These are phyloP conservation scores for Cladosporium halotolerans DNA, from an alignment of 2,329 filamentous ascomycete species.

Conservation along the genomic window DNA sequence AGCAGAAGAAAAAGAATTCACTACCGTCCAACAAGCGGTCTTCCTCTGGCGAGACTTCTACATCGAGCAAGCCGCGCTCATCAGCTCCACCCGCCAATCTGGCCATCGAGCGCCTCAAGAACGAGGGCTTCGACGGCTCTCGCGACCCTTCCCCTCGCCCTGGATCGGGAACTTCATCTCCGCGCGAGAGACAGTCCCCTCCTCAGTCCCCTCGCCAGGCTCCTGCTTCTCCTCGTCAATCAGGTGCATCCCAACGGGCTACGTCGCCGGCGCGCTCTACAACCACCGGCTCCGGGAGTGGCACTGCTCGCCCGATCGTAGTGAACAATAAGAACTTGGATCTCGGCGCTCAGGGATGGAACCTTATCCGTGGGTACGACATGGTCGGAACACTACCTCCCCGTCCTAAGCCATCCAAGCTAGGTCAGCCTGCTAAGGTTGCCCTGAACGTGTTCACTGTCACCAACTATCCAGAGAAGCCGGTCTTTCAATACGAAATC, in stretches of 20 bases:
- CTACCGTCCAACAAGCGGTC: constrained; percentile 16
- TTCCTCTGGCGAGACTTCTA: constrained; percentile 18
- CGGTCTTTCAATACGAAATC: constrained; percentile 77
- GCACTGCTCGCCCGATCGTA: background rate
- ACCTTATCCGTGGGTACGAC: constrained; percentile 22
- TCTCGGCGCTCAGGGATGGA: constrained; percentile 23
- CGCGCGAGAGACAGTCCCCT: background rate
- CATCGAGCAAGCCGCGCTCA: constrained; percentile 13
- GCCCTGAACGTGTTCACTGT: constrained; percentile 72
- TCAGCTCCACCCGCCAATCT: constrained; percentile 14
- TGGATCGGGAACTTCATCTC: background rate
- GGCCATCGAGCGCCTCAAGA: background rate
- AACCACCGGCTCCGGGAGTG: background rate
- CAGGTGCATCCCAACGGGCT: background rate
- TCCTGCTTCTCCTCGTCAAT: constrained; percentile 1
- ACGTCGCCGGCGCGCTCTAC: constrained; percentile 3
- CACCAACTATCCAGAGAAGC: constrained; percentile 49
- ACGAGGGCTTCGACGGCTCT: constrained; percentile 2
- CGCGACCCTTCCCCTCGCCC: background rate
- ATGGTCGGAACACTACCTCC: constrained; percentile 14
- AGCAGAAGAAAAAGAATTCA: background rate
- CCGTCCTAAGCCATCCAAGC: constrained; percentile 33
- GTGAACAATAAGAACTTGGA: constrained; percentile 24
- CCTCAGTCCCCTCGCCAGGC: background rate
- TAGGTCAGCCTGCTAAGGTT: constrained; percentile 36